These are phyloP conservation scores for Salvia splendens DNA, from an alignment of 257 asterid genomes.

Conservation along the genomic window DNA sequence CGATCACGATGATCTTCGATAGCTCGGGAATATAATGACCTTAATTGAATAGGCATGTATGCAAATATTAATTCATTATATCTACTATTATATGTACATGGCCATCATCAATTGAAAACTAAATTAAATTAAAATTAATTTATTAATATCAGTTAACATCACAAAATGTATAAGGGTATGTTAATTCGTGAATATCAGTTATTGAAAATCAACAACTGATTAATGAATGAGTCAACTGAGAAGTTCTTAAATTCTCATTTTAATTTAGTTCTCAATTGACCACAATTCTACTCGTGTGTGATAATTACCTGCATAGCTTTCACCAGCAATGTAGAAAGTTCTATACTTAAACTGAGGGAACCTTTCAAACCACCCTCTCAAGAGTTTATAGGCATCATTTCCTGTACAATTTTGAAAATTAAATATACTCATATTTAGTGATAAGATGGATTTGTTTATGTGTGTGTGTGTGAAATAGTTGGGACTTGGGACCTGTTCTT, in stretches of 20 bases:
- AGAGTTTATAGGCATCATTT: slow-evolving; percentile 54
- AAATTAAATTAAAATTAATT: background rate
- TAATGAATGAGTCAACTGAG: no score
- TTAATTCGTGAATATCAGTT: no score
- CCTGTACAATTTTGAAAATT: slow-evolving; percentile 34
- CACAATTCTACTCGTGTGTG: no score
- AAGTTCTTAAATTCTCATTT: no score
- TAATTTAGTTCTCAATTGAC: no score
- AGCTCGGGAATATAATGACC: slow-evolving; percentile 69
- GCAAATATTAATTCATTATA: background rate
- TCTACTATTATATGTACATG: no score
- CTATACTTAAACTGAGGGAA: slow-evolving; percentile 59
- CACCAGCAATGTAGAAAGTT: slow-evolving; percentile 63
- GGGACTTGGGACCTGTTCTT: slow-evolving; percentile 45
- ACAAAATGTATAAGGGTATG: no score
- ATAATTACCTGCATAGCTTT: slow-evolving; percentile 64
- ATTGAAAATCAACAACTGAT: no score
- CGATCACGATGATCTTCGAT: slow-evolving; percentile 49
- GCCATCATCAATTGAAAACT: no score
- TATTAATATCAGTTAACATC: background rate
- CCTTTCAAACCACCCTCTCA: slow-evolving; percentile 54
- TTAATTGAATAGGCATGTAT: slow-evolving; percentile 25
- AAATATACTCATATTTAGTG: background rate
- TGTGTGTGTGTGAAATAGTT: background rate
- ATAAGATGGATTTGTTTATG: background rate